Evolutionary conservation across 306 rosid species (phyloP).

Genomic region (Glycine latifolia): DNA sequence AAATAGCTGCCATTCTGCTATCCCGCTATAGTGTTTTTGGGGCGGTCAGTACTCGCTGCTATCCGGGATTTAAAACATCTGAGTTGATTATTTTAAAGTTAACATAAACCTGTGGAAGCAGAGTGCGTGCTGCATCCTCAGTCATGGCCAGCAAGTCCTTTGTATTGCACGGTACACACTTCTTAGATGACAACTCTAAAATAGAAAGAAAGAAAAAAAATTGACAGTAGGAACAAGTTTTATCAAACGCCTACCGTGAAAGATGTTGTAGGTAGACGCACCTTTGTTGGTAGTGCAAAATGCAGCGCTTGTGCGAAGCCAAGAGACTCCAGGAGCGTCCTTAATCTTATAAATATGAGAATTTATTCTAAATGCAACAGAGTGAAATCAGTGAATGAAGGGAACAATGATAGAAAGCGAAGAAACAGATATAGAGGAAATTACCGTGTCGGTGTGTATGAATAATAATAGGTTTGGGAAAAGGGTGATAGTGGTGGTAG

Average conservation of each 20-base stretch:
- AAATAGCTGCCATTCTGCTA: no score
- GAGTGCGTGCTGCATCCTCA: conserved; percentile 60
- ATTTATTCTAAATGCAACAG: background rate
- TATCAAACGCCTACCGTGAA: background rate
- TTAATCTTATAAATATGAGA: background rate
- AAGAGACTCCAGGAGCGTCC: conserved; percentile 9
- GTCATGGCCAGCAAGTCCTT: conserved; percentile 82
- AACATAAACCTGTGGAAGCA: conserved; percentile 64
- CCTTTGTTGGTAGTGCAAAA: conserved; percentile 31
- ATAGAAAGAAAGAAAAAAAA: background rate
- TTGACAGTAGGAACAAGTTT: background rate
- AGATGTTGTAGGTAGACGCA: background rate
- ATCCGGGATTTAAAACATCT: no score
- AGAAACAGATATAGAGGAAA: background rate
- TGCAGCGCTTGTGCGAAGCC: background rate
- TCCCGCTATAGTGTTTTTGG: no score
- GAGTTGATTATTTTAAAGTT: background rate
- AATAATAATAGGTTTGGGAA: background rate
- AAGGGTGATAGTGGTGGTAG: background rate
- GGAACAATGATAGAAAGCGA: background rate
- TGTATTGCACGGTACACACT: conserved; percentile 78
- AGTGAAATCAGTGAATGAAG: conserved; percentile 1
- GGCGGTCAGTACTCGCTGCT: no score
- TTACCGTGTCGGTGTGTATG: background rate
- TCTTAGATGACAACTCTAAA: conserved; percentile 68